A percentile compares a stretch with the other conserved stretches of the same genome.
Conservation (phyloP, 805 yeast species). For the Cyberlindnera maclurae region DNA sequence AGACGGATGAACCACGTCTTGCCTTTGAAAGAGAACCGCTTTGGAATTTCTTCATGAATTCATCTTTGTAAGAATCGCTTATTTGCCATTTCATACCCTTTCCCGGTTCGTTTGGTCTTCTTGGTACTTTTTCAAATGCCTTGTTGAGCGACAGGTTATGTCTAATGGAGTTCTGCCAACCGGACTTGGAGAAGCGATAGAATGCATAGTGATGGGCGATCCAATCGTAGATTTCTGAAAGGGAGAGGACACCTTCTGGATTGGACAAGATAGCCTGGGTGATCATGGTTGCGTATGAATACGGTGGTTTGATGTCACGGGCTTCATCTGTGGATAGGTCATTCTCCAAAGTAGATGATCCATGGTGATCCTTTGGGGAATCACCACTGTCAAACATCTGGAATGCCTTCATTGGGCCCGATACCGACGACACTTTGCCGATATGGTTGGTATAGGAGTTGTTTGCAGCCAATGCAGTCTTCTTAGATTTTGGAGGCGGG, state of each 20-base stretch:
- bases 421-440: not conserved
- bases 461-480: conserved; percentile 10
- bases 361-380: conserved; percentile 2
- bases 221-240: conserved; percentile 90
- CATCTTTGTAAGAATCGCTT: conserved; percentile 74
- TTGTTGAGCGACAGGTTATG: conserved; percentile 91
- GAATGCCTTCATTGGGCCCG: conserved; percentile 34
- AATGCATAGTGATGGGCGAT: conserved; percentile 83
- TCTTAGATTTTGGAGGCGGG: conserved; percentile 23
- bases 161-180: conserved; percentile 98
- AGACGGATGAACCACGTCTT: conserved; percentile 74
- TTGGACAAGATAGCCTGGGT: conserved; percentile 93
- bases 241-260: conserved; percentile 77
- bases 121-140: conserved; percentile 95
- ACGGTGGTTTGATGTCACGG: conserved; percentile 93
- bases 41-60: conserved; percentile 72
- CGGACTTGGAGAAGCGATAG: conserved; percentile 85
- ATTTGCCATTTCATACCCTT: conserved; percentile 99
- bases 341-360: conserved; percentile 24
- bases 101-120: conserved; percentile 94
- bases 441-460: not conserved
- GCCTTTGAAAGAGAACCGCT: conserved; percentile 69
- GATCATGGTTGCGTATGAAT: conserved; percentile 95
- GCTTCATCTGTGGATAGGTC: conserved; percentile 87
- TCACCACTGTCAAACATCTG: conserved; percentile 43